Evolutionary conservation across 2,329 filamentous ascomycete genomes (phyloP), one percentile per base, ranked within the genome.

Genomic region (Xylaria sp.): DNA sequence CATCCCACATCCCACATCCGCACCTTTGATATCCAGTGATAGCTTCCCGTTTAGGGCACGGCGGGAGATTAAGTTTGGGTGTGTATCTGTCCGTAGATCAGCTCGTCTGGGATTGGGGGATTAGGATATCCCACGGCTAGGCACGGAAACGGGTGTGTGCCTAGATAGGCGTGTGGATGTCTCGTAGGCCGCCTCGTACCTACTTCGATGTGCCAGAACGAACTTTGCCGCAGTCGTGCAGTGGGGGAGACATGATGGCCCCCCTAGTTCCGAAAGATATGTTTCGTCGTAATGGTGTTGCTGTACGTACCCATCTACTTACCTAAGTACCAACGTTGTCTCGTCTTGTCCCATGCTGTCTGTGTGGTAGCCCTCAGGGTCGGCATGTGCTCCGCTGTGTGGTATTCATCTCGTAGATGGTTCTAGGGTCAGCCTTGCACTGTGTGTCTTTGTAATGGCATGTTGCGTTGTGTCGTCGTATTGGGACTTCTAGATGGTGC

Each of bases 171-270:
- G 19, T 36, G n/a, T 17, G 27, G n/a, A 17, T n/a, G 57, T 39
- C 30, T 51, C 45, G 47, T 36, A 27, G 50, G 30, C 36, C 45
- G 45, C 24, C 2, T 27, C 36, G n/a, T 39, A 21, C n/a, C 42
- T 39, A 21, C n/a, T 36, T n/a, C 56, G 17, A 30, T 67, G 54
- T 47, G 39, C 27, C 47, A 30, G 59, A 67, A 48, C 27, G 34
- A 55, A 48, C 60, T 6, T 67, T 32, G 65, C 65, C 65, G 48
- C 65, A 64, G 60, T 21, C 65, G 21, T 63, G 65, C 65, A 67
- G 60, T 39, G 5, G 48, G 61, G 53, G 11, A 30, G 51, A 21
- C 11, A 47, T 17, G 21, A 21, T 34, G 32, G 21, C 24, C 59
- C 42, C 51, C 19, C 48, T 53, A 4, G 48, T 39, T 36, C 42